Evolutionary conservation across 2,329 filamentous ascomycete genomes (phyloP).

Genomic region (Arthrinium puccinioides): DNA sequence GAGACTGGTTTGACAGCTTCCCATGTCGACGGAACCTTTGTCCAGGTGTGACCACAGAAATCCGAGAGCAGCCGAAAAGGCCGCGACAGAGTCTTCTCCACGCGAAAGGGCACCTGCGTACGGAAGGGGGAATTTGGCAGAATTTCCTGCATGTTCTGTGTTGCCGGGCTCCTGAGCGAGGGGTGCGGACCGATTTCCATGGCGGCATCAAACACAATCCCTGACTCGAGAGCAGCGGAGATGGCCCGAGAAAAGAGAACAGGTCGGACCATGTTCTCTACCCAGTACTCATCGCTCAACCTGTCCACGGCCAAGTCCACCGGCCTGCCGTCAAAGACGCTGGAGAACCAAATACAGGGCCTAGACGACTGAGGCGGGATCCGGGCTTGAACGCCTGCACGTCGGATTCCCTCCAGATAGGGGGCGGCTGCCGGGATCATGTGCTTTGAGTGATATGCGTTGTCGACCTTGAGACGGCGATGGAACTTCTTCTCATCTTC

Average conservation of each 20-base stretch:
- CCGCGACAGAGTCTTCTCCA: not conserved
- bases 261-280: not conserved
- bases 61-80: constrained; percentile 5
- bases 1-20: not conserved
- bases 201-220: not conserved
- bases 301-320: constrained; percentile 5
- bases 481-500: constrained; percentile 5
- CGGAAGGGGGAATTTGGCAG: constrained; percentile 2
- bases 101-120: constrained; percentile 5
- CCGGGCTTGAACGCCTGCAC: no score
- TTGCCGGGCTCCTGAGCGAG: constrained; percentile 1
- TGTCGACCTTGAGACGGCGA: constrained; percentile 7
- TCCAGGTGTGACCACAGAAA: constrained; percentile 6
- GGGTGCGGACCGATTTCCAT: constrained; percentile 4
- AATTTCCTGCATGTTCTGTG: not conserved
- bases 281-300: constrained; percentile 1
- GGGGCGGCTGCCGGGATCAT: constrained; percentile 6
- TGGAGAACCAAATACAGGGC: constrained; percentile 5
- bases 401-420: constrained; percentile 8
- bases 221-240: not conserved
- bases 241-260: constrained; percentile 3
- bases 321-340: constrained; percentile 2
- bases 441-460: constrained; percentile 10
- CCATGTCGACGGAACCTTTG: not conserved
- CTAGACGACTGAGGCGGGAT: not conserved